Evolutionary conservation across 2,329 filamentous ascomycete species (phyloP).

Genomic region (Xylariaceae sp.): DNA sequence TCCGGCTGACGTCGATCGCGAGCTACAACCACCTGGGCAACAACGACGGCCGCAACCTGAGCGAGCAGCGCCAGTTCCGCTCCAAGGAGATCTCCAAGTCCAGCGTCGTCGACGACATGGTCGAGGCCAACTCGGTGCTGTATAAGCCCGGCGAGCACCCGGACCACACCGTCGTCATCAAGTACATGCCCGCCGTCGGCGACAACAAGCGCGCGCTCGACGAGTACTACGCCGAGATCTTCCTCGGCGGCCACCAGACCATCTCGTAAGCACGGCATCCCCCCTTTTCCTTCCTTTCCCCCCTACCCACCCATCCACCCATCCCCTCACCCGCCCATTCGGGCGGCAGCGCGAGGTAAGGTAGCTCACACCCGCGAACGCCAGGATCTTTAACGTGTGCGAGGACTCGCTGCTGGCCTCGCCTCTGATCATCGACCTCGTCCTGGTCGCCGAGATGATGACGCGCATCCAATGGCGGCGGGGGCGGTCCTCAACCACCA

Average conservation of each 20-base stretch:
- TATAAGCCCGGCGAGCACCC: slow-evolving; percentile 92
- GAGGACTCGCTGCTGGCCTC: slow-evolving; percentile 96
- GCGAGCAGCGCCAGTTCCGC: slow-evolving; percentile 95
- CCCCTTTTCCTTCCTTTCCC: background rate
- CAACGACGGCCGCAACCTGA: slow-evolving; percentile 98
- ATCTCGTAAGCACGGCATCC: slow-evolving; percentile 56
- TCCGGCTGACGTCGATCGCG: slow-evolving; percentile 96
- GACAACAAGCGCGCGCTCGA: slow-evolving; percentile 98
- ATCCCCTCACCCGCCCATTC: too few relatives aligned
- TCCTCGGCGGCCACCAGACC: slow-evolving; percentile 96
- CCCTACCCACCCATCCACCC: too few relatives aligned
- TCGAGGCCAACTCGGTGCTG: slow-evolving; percentile 84
- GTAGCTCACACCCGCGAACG: too few relatives aligned
- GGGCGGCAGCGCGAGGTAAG: too few relatives aligned
- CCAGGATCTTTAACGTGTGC: slow-evolving; percentile 97
- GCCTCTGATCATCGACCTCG: slow-evolving; percentile 93
- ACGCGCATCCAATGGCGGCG: slow-evolving; percentile 95
- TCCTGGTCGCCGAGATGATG: slow-evolving; percentile 94
- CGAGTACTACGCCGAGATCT: slow-evolving; percentile 99
- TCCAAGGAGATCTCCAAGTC: slow-evolving; percentile 99
- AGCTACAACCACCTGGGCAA: slow-evolving; percentile 99
- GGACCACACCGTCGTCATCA: slow-evolving; percentile 98
- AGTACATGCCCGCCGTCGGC: slow-evolving; percentile 98
- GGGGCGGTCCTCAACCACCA: too few relatives aligned
- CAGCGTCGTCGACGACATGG: slow-evolving; percentile 99